Evolutionary conservation across 1,284 basidiomycete genomes (phyloP).

Genomic region (Cryptococcus sp.): DNA sequence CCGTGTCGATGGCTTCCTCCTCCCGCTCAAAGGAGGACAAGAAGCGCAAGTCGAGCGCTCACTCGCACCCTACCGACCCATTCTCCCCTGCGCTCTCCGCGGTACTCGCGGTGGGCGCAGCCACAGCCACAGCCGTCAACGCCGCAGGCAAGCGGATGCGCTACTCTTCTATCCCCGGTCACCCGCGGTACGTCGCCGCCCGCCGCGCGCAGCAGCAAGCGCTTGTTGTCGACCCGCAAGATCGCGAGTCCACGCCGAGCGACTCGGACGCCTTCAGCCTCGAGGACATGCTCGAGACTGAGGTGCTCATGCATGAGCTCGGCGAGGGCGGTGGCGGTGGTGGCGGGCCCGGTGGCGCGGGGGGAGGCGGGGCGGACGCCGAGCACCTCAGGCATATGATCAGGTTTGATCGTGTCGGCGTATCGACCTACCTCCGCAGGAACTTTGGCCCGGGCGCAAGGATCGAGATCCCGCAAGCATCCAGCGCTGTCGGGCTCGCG

Average conservation of each 20-base stretch:
- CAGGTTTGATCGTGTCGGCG: slow-evolving; percentile 44
- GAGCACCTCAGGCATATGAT: slow-evolving; percentile 35
- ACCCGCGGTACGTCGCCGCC: slow-evolving; percentile 43
- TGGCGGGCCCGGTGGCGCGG: slow-evolving; percentile 10
- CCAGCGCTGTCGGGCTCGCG: slow-evolving; percentile 1
- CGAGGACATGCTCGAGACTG: slow-evolving; percentile 45
- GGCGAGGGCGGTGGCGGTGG: slow-evolving; percentile 8
- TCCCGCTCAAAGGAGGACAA: slow-evolving; percentile 11
- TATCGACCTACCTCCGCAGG: slow-evolving; percentile 39
- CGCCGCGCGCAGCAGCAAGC: slow-evolving; percentile 26
- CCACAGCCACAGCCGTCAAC: background rate
- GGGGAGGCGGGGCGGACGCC: slow-evolving; percentile 9
- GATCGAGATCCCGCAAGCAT: background rate
- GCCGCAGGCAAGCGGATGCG: slow-evolving; percentile 29
- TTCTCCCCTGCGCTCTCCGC: slow-evolving; percentile 24
- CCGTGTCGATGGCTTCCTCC: slow-evolving; percentile 26
- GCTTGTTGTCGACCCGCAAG: slow-evolving; percentile 22
- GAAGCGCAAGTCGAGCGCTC: slow-evolving; percentile 28
- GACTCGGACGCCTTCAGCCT: slow-evolving; percentile 32
- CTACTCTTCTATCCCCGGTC: slow-evolving; percentile 48
- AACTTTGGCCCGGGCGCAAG: slow-evolving; percentile 26
- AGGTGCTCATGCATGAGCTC: slow-evolving; percentile 29
- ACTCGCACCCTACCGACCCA: slow-evolving; percentile 15
- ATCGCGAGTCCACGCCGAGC: slow-evolving; percentile 31
- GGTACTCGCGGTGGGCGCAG: background rate